Conservation (phyloP, 1,284 basidiomycete genomes). For the Malassezia caprae region DNA sequence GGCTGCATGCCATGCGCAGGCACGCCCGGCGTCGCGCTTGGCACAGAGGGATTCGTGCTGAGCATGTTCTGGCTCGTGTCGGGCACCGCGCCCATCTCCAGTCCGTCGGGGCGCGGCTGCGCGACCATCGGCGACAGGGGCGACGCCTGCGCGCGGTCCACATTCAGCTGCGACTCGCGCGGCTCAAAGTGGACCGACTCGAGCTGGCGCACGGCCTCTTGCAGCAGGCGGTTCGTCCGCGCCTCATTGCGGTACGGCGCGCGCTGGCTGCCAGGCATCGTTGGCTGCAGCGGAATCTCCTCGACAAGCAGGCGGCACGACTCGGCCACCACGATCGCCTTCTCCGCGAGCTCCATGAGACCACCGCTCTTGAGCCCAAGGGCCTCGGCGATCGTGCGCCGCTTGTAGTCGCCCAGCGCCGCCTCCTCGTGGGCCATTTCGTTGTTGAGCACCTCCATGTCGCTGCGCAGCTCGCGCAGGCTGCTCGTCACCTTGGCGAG, state of each 20-base stretch:
- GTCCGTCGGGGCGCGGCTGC: background rate
- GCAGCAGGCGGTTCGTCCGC: conserved; percentile 16
- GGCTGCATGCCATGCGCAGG: background rate
- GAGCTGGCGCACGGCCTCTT: conserved; percentile 17
- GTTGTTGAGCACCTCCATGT: conserved; percentile 65
- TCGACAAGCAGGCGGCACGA: conserved; percentile 67
- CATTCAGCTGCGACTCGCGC: conserved; percentile 4
- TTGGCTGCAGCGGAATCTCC: conserved; percentile 71
- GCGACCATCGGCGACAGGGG: conserved; percentile 1
- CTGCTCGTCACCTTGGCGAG: conserved; percentile 64
- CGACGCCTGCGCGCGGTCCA: conserved; percentile 6
- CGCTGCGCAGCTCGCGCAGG: conserved; percentile 63
- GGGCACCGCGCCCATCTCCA: background rate
- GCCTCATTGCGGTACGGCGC: conserved; percentile 55
- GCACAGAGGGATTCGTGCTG: background rate
- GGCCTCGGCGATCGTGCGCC: conserved; percentile 60
- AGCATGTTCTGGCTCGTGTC: background rate
- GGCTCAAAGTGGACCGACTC: conserved; percentile 17
- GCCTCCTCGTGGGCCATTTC: conserved; percentile 78
- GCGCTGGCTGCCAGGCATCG: conserved; percentile 68
- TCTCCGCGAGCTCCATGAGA: conserved; percentile 72
- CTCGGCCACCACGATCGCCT: conserved; percentile 73
- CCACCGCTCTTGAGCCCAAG: conserved; percentile 81
- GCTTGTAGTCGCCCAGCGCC: conserved; percentile 72
- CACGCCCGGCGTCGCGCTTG: background rate